Conservation (phyloP, 192 early-diverging fungal genomes). For the Backusella mclennaniae region DNA sequence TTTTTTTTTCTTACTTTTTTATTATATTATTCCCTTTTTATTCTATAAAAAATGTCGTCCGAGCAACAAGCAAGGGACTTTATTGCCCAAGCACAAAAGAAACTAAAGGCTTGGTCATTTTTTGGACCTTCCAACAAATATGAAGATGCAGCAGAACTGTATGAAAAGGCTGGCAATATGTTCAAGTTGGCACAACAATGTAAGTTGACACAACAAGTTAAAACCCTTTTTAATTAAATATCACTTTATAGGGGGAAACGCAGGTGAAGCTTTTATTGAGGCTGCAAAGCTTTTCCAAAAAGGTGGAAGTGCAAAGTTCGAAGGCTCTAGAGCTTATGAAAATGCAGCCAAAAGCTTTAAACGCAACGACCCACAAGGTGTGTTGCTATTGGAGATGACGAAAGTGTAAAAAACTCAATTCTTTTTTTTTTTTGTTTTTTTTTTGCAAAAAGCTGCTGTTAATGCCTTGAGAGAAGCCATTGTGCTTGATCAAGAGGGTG, state of each 20-base stretch:
- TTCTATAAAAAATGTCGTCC: slow-evolving; percentile 27
- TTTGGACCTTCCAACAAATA: slow-evolving; percentile 80
- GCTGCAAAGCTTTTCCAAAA: slow-evolving; percentile 80
- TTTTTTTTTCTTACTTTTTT: background rate
- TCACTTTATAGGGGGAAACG: slow-evolving; percentile 73
- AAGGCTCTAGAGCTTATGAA: slow-evolving; percentile 81
- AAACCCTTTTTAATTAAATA: background rate
- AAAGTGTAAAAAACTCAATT: background rate
- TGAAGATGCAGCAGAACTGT: slow-evolving; percentile 95
- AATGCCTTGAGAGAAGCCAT: slow-evolving; percentile 76
- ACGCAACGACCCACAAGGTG: slow-evolving; percentile 76
- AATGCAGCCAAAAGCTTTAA: slow-evolving; percentile 91
- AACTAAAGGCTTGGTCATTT: slow-evolving; percentile 59
- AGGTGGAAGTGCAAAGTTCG: slow-evolving; percentile 72
- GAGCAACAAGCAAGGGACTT: slow-evolving; percentile 59
- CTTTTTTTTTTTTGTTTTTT: background rate
- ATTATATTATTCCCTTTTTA: background rate
- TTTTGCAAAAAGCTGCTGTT: slow-evolving; percentile 74
- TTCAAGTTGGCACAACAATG: slow-evolving; percentile 93
- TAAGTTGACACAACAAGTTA: slow-evolving; percentile 32
- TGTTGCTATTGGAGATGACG: background rate
- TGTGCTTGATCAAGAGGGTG: slow-evolving; percentile 75
- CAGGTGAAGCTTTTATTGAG: slow-evolving; percentile 89
- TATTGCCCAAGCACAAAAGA: slow-evolving; percentile 71
- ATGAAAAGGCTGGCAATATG: slow-evolving; percentile 85